These are phyloP conservation scores for Nigrospora sphaerica DNA, from an alignment of 2,329 filamentous ascomycete genomes.

Conservation along the genomic window DNA sequence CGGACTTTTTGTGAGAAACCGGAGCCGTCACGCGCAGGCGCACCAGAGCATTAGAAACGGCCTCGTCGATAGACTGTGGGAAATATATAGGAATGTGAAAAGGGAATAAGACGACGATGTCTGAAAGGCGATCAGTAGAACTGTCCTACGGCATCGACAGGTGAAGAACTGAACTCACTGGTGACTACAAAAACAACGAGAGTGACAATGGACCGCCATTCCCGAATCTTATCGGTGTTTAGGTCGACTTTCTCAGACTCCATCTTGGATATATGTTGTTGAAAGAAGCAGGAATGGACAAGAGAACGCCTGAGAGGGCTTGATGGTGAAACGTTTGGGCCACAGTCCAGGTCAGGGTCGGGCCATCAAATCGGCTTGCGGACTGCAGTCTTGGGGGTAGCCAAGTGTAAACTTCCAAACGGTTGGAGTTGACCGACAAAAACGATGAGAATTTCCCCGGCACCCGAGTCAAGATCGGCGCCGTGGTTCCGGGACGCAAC, in stretches of 20 bases:
- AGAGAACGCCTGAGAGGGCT: too few species aligned
- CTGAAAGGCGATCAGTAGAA: constrained; percentile 28
- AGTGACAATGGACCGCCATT: constrained; percentile 65
- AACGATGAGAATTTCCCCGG: too few species aligned
- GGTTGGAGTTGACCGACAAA: too few species aligned
- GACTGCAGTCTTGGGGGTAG: too few species aligned
- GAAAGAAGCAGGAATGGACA: too few species aligned
- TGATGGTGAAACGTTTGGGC: too few species aligned
- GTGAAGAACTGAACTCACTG: constrained; percentile 43
- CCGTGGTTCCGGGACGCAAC: too few species aligned
- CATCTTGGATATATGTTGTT: too few species aligned
- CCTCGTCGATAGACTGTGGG: constrained; percentile 42
- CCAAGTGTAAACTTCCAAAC: too few species aligned
- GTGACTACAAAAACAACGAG: constrained; percentile 62
- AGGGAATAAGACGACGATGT: constrained; percentile 62
- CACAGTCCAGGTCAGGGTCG: too few species aligned
- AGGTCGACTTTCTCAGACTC: constrained; percentile 14
- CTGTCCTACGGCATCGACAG: neutral
- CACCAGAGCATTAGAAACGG: constrained; percentile 33
- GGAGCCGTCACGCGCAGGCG: constrained; percentile 44
- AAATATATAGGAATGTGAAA: constrained; percentile 58
- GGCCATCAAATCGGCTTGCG: too few species aligned
- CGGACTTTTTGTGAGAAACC: constrained; percentile 10
- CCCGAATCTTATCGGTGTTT: constrained; percentile 48
- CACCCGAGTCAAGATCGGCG: too few species aligned